phyloP scores from a whole-genome alignment of 2,329 filamentous ascomycete genomes.

The Talaromyces pinophilus region DNA sequence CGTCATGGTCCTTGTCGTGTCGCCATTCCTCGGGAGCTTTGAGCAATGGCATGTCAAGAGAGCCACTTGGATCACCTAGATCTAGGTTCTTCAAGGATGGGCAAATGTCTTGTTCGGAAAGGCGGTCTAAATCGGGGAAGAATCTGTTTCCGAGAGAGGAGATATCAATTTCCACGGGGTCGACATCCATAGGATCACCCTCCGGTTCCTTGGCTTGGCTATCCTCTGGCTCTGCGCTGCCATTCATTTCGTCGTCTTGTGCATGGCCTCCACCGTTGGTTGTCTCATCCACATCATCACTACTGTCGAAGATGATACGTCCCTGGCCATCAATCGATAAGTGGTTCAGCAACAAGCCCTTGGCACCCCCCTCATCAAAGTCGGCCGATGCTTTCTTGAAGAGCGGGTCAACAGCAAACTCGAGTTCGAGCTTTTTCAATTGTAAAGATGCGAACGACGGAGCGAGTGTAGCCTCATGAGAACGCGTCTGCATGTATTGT shows the following conservation, averaged over 20 bases:
- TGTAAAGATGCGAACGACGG: constrained; percentile 85
- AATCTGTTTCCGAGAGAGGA: constrained; percentile 73
- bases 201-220: constrained; percentile 37
- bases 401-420: constrained; percentile 94
- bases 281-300: constrained; percentile 71
- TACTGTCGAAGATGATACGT: constrained; percentile 97
- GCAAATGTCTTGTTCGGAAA: constrained; percentile 89
- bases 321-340: constrained; percentile 91
- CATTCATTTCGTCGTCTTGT: constrained; percentile 42
- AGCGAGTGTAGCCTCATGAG: constrained; percentile 89
- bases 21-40: constrained; percentile 86
- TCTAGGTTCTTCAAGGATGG: constrained; percentile 94
- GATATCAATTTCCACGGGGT: constrained; percentile 77
- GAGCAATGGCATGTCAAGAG: constrained; percentile 87
- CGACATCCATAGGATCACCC: constrained; percentile 55
- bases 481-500: constrained; percentile 57
- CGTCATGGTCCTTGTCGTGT: constrained; percentile 62
- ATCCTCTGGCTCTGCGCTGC: constrained; percentile 49
- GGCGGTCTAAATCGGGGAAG: constrained; percentile 73
- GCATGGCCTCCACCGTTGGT: constrained; percentile 39
- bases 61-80: constrained; percentile 79
- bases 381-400: constrained; percentile 99
- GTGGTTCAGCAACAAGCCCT: constrained; percentile 91
- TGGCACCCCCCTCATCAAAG: constrained; percentile 96
- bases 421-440: constrained; percentile 95